These are phyloP conservation scores for Kodamaea alishanica DNA, from an alignment of 1,139 yeast genomes.

Conservation along the genomic window DNA sequence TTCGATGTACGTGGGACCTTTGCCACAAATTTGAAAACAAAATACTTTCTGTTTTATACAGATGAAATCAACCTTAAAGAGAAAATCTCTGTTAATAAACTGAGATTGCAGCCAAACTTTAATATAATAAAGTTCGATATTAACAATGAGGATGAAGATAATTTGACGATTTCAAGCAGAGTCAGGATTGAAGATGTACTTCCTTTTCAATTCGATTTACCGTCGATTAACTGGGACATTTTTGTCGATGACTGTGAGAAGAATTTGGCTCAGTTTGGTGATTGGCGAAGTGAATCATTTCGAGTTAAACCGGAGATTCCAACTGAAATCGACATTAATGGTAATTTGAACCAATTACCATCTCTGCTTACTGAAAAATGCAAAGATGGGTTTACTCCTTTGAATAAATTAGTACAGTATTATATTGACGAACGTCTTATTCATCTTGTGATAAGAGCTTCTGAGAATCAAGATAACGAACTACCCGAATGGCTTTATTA, in stretches of 20 bases:
- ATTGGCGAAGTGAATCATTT: slow-evolving; percentile 20
- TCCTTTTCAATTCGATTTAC: slow-evolving; percentile 20
- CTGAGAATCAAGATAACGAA: slow-evolving; percentile 12
- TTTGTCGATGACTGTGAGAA: slow-evolving; percentile 24
- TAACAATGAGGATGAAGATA: slow-evolving; percentile 2
- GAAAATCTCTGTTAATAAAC: slow-evolving; percentile 13
- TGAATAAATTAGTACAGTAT: slow-evolving; percentile 21
- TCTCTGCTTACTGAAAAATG: slow-evolving; percentile 17
- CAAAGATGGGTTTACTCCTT: slow-evolving; percentile 18
- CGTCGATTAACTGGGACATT: slow-evolving; percentile 26
- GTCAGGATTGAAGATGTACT: slow-evolving; percentile 12
- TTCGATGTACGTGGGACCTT: slow-evolving; percentile 21
- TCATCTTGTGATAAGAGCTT: slow-evolving; percentile 19
- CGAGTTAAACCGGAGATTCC: slow-evolving; percentile 16
- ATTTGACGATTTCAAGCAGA: slow-evolving; percentile 1
- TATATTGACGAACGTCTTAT: slow-evolving; percentile 21
- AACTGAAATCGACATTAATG: slow-evolving; percentile 15
- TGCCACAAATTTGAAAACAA: slow-evolving; percentile 16
- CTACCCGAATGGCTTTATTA: slow-evolving; percentile 28
- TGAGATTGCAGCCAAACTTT: slow-evolving; percentile 5
- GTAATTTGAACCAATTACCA: slow-evolving; percentile 19
- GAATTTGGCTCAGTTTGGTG: slow-evolving; percentile 21
- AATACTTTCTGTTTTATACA: slow-evolving; percentile 15
- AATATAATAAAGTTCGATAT: slow-evolving; percentile 1
- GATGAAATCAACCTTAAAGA: slow-evolving; percentile 19